A percentile compares a stretch with the other conserved stretches of the same genome.
phyloP scores from a whole-genome alignment of 23 red algal genomes.

The Agarophyton chilense region DNA sequence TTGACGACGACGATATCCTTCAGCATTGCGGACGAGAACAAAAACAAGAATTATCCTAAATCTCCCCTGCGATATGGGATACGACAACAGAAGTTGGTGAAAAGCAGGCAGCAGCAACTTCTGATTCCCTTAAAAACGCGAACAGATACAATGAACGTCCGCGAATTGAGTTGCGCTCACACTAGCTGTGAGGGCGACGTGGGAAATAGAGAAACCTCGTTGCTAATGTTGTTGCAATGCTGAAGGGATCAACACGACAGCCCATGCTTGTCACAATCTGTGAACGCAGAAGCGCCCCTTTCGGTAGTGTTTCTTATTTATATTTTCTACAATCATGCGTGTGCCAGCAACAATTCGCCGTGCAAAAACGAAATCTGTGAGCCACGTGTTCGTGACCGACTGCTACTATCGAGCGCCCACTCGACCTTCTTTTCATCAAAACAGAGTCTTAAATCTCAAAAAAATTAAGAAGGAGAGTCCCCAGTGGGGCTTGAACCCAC shows the following conservation, averaged over 20 bases:
- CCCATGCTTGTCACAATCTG: too few relatives aligned
- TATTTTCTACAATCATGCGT: too few relatives aligned
- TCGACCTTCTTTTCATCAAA: neutral
- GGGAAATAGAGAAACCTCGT: neutral
- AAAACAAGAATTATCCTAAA: neutral
- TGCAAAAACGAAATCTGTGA: neutral
- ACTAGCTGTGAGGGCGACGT: too few relatives aligned
- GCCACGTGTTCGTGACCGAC: too few relatives aligned
- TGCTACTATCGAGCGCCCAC: too few relatives aligned
- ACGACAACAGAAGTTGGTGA: too few relatives aligned
- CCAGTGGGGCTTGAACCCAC: slow-evolving; percentile 84
- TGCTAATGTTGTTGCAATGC: neutral
- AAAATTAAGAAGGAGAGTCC: neutral
- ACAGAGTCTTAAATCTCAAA: neutral
- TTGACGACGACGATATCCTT: slow-evolving; percentile 2
- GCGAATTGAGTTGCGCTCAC: neutral
- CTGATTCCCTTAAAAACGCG: too few relatives aligned
- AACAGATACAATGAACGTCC: too few relatives aligned
- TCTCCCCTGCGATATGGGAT: neutral
- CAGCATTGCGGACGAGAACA: neutral
- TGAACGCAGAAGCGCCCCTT: too few relatives aligned
- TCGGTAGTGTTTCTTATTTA: too few relatives aligned
- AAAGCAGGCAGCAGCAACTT: too few relatives aligned
- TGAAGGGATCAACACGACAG: neutral
- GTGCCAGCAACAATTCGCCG: neutral